These are phyloP conservation scores for Nemania serpens DNA, from an alignment of 2,329 filamentous ascomycete species.

Conservation along the genomic window DNA sequence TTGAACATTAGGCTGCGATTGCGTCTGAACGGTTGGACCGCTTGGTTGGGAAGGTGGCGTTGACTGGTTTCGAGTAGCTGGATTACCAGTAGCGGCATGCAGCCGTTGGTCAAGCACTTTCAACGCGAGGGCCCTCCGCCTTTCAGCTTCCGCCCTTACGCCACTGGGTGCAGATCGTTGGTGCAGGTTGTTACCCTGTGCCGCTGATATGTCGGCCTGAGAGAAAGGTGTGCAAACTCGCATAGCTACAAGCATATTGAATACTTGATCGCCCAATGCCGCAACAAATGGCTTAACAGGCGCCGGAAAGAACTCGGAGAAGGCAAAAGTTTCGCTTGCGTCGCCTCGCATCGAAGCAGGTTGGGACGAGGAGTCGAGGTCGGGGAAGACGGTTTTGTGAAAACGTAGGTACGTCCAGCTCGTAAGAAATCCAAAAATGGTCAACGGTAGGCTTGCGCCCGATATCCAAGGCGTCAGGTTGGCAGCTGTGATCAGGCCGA, in stretches of 20 bases:
- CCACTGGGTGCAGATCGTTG: constrained; percentile 64
- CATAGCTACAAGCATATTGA: constrained; percentile 73
- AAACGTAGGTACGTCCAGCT: constrained; percentile 97
- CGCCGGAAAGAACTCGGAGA: constrained; percentile 93
- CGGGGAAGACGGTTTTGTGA: constrained; percentile 78
- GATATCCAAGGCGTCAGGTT: constrained; percentile 61
- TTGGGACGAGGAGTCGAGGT: constrained; percentile 67
- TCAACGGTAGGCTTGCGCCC: constrained; percentile 79
- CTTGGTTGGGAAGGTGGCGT: constrained; percentile 51
- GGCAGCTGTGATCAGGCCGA: constrained; percentile 73
- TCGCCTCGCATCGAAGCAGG: constrained; percentile 75
- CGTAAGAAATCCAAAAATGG: constrained; percentile 79
- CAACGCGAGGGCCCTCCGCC: constrained; percentile 84
- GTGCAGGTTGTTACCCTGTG: constrained; percentile 67
- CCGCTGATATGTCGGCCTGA: constrained; percentile 74
- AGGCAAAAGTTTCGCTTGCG: constrained; percentile 93
- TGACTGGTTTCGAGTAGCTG: constrained; percentile 47
- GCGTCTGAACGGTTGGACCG: constrained; percentile 61
- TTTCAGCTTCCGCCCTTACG: constrained; percentile 88
- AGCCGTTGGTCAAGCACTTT: constrained; percentile 91
- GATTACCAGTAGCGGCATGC: constrained; percentile 73
- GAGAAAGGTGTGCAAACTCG: constrained; percentile 86
- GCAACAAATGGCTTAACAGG: constrained; percentile 78
- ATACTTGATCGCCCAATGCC: constrained; percentile 74
- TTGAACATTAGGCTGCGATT: constrained; percentile 59